Evolutionary conservation across 441 rosid species (phyloP).

Genomic region (Flueggea neowawraea): DNA sequence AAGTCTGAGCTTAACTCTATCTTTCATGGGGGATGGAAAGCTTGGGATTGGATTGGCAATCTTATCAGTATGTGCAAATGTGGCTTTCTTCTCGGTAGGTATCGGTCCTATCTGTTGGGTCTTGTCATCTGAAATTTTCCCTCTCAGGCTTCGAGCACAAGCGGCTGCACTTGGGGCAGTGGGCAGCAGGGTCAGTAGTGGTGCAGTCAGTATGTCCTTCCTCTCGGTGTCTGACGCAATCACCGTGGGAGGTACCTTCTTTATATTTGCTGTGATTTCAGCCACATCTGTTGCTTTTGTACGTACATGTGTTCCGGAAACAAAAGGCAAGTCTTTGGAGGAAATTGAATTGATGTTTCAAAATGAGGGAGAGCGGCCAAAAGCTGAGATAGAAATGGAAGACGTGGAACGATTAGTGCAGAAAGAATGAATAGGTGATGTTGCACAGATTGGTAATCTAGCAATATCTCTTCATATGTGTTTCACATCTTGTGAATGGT

Average conservation of each 20-base stretch:
- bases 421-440: slow-evolving; percentile 23
- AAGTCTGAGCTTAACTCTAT: slow-evolving; percentile 44
- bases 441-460: too few species aligned
- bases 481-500: too few species aligned
- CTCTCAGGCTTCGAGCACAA: slow-evolving; percentile 74
- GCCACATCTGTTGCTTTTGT: slow-evolving; percentile 69
- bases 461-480: too few species aligned
- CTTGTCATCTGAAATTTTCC: slow-evolving; percentile 81
- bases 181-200: slow-evolving; percentile 81
- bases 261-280: slow-evolving; percentile 52
- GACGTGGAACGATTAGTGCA: slow-evolving; percentile 69
- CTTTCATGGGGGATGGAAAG: slow-evolving; percentile 45
- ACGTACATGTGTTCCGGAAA: slow-evolving; percentile 61
- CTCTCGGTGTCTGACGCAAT: slow-evolving; percentile 62
- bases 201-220: slow-evolving; percentile 81
- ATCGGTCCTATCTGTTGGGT: slow-evolving; percentile 93
- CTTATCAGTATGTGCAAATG: slow-evolving; percentile 73
- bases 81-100: slow-evolving; percentile 87
- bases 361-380: slow-evolving; percentile 32
- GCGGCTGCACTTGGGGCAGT: slow-evolving; percentile 87
- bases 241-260: slow-evolving; percentile 74
- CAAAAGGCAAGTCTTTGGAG: slow-evolving; percentile 90
- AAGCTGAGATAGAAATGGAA: slow-evolving; percentile 55
- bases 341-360: slow-evolving; percentile 72
- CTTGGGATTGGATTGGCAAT: slow-evolving; percentile 47